A percentile compares a stretch with the other conserved stretches of the same genome.
Evolutionary conservation across 192 early-diverging fungal species (phyloP).

Genomic region (Phycomyces blakesleeanus): DNA sequence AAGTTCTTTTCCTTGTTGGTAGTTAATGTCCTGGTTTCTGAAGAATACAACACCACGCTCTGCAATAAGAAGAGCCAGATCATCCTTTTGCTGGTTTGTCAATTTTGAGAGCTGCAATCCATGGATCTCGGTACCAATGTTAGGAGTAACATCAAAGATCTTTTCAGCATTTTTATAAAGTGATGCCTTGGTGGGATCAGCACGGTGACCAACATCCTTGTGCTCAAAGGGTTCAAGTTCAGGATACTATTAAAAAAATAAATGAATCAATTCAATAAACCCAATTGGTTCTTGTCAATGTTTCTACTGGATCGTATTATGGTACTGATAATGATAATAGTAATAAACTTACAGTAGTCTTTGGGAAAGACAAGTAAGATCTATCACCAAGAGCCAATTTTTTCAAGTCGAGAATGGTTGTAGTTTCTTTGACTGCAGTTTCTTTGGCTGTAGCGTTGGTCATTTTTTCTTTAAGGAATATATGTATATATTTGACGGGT

Average conservation of each 20-base stretch:
- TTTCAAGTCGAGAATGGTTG: conserved; percentile 2
- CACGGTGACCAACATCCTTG: conserved; percentile 20
- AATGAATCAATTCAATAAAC: too few species aligned
- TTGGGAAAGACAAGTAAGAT: conserved; percentile 9
- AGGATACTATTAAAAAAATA: not conserved
- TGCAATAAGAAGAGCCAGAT: conserved; percentile 28
- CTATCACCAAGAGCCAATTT: conserved; percentile 9
- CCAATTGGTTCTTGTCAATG: too few species aligned
- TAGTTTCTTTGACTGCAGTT: too few species aligned
- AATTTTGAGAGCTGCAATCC: conserved; percentile 25
- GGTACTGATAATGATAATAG: not conserved
- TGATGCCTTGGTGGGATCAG: conserved; percentile 23
- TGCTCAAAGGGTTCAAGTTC: conserved; percentile 24
- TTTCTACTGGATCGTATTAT: too few species aligned
- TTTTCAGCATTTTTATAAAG: conserved; percentile 14
- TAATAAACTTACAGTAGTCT: conserved; percentile 1
- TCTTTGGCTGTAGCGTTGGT: too few species aligned
- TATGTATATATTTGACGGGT: too few species aligned
- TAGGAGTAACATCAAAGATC: conserved; percentile 19
- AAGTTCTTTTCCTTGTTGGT: conserved; percentile 16
- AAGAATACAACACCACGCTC: conserved; percentile 35
- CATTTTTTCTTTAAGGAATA: too few species aligned
- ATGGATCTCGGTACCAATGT: conserved; percentile 30
- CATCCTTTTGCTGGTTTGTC: conserved; percentile 34
- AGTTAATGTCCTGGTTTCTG: conserved; percentile 25